Percentiles rank a stretch among this genome's conserved stretches.
These are phyloP conservation scores for Kwoniella sp. DNA, from an alignment of 768 basidiomycete genomes.

Conservation along the genomic window DNA sequence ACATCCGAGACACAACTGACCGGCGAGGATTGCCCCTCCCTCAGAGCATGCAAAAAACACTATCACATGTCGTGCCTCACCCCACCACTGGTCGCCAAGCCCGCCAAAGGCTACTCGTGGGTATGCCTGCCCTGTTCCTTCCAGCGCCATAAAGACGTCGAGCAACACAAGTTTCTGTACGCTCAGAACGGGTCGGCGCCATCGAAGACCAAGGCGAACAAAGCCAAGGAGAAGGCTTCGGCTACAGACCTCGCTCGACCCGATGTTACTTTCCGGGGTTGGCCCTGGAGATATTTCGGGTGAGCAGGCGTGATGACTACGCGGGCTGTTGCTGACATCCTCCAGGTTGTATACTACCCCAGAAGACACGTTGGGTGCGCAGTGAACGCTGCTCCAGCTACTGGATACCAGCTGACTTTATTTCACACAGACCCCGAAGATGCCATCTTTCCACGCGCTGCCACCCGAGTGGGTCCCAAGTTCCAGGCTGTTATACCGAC, in stretches of 20 bases:
- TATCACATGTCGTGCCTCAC: conserved; percentile 95
- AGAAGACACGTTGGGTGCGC: conserved; percentile 79
- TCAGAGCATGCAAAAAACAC: conserved; percentile 67
- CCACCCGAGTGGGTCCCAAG: conserved; percentile 82
- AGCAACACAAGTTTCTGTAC: conserved; percentile 36
- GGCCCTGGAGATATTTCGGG: conserved; percentile 89
- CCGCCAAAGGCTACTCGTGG: conserved; percentile 95
- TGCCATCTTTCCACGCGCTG: conserved; percentile 88
- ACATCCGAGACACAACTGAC: neutral
- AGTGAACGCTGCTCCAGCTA: neutral
- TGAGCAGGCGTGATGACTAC: conserved; percentile 52
- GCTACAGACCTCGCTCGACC: conserved; percentile 28
- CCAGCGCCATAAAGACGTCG: conserved; percentile 61
- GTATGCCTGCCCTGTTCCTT: conserved; percentile 90
- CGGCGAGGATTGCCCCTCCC: neutral
- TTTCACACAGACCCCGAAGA: conserved; percentile 77
- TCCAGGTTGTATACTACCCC: conserved; percentile 82
- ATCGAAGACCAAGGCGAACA: conserved; percentile 43
- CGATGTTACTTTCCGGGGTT: conserved; percentile 46
- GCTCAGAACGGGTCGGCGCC: conserved; percentile 28
- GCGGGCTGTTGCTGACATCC: neutral
- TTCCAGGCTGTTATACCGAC: conserved; percentile 67
- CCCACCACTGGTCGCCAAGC: conserved; percentile 83
- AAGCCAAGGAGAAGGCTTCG: conserved; percentile 80
- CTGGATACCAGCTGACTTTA: neutral